Conservation (phyloP, 1,139 yeast genomes). For the Candida labiduridarum region DNA sequence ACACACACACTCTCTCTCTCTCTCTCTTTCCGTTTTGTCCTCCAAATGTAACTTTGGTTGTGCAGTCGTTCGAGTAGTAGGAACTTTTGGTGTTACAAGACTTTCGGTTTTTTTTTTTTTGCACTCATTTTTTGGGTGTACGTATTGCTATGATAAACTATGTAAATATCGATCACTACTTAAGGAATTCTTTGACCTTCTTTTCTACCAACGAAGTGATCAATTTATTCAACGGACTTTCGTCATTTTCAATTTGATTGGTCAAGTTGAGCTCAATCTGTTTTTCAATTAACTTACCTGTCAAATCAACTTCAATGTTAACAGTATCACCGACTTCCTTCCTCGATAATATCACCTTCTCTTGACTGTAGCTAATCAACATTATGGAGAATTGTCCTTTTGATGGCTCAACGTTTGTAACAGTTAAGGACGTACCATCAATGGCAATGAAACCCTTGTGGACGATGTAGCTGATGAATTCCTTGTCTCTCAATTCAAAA, state of each 20-base stretch:
- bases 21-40: not conserved
- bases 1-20: constrained; percentile 12
- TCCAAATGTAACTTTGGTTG: not conserved
- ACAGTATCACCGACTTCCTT: constrained; percentile 67
- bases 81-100: not conserved
- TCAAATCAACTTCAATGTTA: constrained; percentile 91
- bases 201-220: constrained; percentile 55
- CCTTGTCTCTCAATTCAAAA: constrained; percentile 68
- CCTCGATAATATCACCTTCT: constrained; percentile 70
- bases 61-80: not conserved
- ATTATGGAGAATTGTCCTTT: constrained; percentile 72
- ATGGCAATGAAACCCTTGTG: constrained; percentile 91
- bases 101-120: not conserved
- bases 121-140: not conserved
- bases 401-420: constrained; percentile 69
- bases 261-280: constrained; percentile 66
- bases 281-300: constrained; percentile 88
- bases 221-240: constrained; percentile 41
- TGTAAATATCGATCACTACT: constrained; percentile 1
- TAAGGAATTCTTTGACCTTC: constrained; percentile 32
- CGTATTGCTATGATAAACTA: not conserved
- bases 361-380: constrained; percentile 92
- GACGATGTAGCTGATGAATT: constrained; percentile 74
- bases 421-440: constrained; percentile 94
- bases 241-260: constrained; percentile 52